Evolutionary conservation across 306 rosid species (phyloP).

Genomic region (Quercus robur): DNA sequence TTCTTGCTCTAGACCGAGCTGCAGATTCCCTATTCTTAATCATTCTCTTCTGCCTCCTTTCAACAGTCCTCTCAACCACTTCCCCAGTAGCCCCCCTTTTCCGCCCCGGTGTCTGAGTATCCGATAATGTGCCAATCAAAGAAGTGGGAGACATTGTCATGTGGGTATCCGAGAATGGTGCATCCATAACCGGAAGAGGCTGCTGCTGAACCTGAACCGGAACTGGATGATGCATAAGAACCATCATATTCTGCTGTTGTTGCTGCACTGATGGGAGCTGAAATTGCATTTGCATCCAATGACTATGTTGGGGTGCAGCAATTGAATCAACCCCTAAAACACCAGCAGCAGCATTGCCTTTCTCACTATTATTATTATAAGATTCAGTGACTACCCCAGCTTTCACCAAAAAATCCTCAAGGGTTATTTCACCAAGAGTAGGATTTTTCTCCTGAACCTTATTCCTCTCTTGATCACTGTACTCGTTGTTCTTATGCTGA

Average conservation of each 20-base stretch:
- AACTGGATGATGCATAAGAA: conserved; percentile 55
- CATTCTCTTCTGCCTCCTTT: conserved; percentile 93
- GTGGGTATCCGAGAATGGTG: conserved; percentile 56
- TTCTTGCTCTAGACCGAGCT: conserved; percentile 96
- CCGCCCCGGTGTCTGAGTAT: conserved; percentile 53
- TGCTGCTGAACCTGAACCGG: conserved; percentile 36
- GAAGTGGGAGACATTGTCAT: conserved; percentile 53
- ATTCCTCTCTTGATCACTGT: conserved; percentile 9
- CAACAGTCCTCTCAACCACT: conserved; percentile 72
- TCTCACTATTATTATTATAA: conserved; percentile 11
- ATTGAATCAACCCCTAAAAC: conserved; percentile 42
- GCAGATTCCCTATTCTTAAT: conserved; percentile 98
- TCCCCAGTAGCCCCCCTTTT: conserved; percentile 71
- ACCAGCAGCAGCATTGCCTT: conserved; percentile 1
- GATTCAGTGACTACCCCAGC: conserved; percentile 79
- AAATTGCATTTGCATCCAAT: conserved; percentile 33
- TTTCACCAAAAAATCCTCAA: conserved; percentile 90
- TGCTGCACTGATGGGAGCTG: conserved; percentile 35
- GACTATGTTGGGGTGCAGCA: conserved; percentile 47
- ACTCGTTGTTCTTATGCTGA: conserved; percentile 39
- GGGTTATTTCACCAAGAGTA: conserved; percentile 93
- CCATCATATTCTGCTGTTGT: conserved; percentile 60
- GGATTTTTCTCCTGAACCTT: conserved; percentile 57
- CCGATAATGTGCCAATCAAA: conserved; percentile 61
- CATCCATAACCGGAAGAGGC: conserved; percentile 57